These are phyloP conservation scores for Geum urbanum DNA, from an alignment of 306 rosid species.

Conservation along the genomic window DNA sequence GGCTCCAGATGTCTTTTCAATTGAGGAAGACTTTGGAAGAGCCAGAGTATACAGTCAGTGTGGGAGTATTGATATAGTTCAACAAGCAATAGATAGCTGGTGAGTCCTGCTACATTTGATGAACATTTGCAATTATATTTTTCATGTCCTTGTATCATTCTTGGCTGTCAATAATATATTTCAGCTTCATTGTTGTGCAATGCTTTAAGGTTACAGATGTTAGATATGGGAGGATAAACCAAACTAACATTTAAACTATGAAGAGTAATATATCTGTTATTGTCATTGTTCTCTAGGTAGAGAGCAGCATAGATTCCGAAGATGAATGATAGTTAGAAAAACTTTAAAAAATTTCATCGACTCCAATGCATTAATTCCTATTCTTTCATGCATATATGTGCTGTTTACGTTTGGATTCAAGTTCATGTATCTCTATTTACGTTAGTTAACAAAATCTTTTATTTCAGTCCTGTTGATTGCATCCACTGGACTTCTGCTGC, in stretches of 20 bases:
- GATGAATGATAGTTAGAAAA: not conserved
- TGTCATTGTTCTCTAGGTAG: not conserved
- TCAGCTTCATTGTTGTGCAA: not conserved
- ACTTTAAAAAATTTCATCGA: not conserved
- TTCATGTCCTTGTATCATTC: not conserved
- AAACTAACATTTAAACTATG: not conserved
- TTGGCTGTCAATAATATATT: not conserved
- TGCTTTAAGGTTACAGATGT: not conserved
- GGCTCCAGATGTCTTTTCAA: conserved; percentile 64
- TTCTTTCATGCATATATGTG: not conserved
- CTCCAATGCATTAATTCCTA: not conserved
- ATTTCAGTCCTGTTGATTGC: conserved; percentile 93
- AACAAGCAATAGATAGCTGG: conserved; percentile 91
- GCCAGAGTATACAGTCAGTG: conserved; percentile 75
- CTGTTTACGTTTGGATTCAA: conserved; percentile 11
- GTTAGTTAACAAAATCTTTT: conserved; percentile 17
- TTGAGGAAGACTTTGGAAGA: conserved; percentile 92
- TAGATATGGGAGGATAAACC: not conserved
- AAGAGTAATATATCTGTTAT: not conserved
- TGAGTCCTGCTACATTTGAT: conserved; percentile 25
- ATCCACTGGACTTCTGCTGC: conserved; percentile 99
- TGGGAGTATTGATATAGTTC: conserved; percentile 50
- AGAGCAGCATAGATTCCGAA: not conserved
- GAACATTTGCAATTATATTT: not conserved
- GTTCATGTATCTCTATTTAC: not conserved